Evolutionary conservation across 352 stramenopile genomes (phyloP), one percentile per base, ranked within the genome.

Genomic region (Phytophthora cryptogea): DNA sequence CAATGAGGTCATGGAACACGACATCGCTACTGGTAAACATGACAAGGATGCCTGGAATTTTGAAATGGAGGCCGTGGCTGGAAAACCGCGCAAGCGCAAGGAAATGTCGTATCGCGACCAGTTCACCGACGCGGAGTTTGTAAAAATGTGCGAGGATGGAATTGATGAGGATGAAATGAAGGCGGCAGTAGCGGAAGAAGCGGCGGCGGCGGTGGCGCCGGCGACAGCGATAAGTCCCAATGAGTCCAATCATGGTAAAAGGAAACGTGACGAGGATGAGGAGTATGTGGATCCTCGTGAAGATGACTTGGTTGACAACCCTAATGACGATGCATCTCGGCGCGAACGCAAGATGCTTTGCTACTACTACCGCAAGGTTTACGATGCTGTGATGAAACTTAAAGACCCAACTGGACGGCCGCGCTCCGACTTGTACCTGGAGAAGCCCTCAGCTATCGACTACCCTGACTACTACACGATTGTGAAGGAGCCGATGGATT

Each of bases 401-500:
- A 82, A 83, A 26, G 86, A 95, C 31, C 60, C 68, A 9, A 87
- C 70, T 0, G 86, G 86, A 3, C 86, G 80, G 5, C 53, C 83
- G n/a, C 84, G 86, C 8, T 80, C 75, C 2, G 78, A 90, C 23
- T 48, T 94, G 45, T 95, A 89, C 54, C 48, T 94, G 54, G 86
- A 91, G 32, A 92, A 89, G 52, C 86, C 86, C 10, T 94, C 86
- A 30, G 73, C 83, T 14, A 32, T 78, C 11, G 84, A 94, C 49
- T 95, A 95, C 49, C 86, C 86, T 20, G 90, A 97, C 65, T 97
- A 97, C 58, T 96, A 97, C 63, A 67, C 83, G 42, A 89, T 97
- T 45, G 84, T 97, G 40, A 89, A 79, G 46, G 43, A 87, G 2
- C 85, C 91, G 4, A 97, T 97, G 87, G 87, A 94, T 52, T 72